Evolutionary conservation across 768 basidiomycete species (phyloP), one percentile per base, ranked within the genome.

Genomic region (Lactifluus hygrophoroides): DNA sequence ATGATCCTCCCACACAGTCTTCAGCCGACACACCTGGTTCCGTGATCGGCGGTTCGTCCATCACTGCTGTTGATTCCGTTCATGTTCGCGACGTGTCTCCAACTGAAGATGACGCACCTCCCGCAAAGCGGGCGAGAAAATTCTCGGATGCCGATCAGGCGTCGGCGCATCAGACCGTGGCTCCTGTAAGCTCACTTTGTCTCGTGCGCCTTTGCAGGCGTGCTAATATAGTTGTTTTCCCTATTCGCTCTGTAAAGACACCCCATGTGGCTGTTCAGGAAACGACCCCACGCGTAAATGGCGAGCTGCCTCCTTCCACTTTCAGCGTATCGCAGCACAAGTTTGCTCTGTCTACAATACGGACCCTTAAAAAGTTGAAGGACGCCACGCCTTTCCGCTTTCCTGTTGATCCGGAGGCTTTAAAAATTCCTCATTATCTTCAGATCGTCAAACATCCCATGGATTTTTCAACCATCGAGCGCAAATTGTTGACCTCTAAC

Each of bases 401-500:
- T 50, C 94, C 96, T 19, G 96, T 99, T 56, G 96, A 99, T 70
- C 79, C 85, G 21, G 79, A 94, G 64, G 86, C 83, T 8, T 75
- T 92, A 65, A 83, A 82, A 60, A 83, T 91, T 60, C 95, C 93
- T 9, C 92, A 95, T 69, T 99, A 99, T 66, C 81, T 81, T 35
- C 78, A 78, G 45, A 83, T 98, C 68, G 82, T 99, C 73, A 90
- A 85, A 68, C 81, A 79, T 27, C 96, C 96, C 0, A 97, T 97
- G 91, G 96, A 98, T 69, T 80, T 99, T 46, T 79, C 84, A 3
- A 96, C 95, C 44, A 82, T 97, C 58, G 95, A 98, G 73, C 82
- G 82, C 66, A 96, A 97, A 73, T 77, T 98, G 43, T 66, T 65
- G 34, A 82, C 87, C 1, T 90, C 90, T 14, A 94, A 91, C 66